Evolutionary conservation across 768 basidiomycete species (phyloP), one percentile per base, ranked within the genome.

Genomic region (Boletus rufocinnamomeus): DNA sequence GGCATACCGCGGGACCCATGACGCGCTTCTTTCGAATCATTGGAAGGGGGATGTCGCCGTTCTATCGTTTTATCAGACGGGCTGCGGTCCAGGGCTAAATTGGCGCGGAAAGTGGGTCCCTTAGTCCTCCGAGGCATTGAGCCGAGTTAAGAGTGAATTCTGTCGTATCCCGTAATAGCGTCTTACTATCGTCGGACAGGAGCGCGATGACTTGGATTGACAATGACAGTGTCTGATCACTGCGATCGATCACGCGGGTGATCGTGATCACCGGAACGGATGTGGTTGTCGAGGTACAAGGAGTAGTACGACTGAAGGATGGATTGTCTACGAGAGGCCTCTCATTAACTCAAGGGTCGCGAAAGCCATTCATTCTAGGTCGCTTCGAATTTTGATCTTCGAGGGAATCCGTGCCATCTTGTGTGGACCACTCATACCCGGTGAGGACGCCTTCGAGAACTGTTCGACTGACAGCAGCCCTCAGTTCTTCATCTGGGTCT

Each of bases 401-500:
- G 30, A 48, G 43, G 11, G 57, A 28, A 27, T 65, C 56, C 27
- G 37, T 17, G 50, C 44, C 40, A 21, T 61, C 43, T 32, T 63
- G 67, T 7, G 63, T 60, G 25, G 80, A 71, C 72, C 88, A 77
- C 16, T 79, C 76, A 66, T 80, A 86, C 4, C 91, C 90, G 17
- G 83, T 78, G 14, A 79, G 68, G 47, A 91, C 76, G 43, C 90
- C 87, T 64, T 86, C 79, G 35, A 91, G 72, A 49, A 95, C 88
- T 17, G 85, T 82, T 65, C 78, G 72, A 38, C 68, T 74, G 48
- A 94, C 91, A 13, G 82, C 80, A 54, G 76, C 77, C 50, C 83
- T 76, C 52, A 94, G 78, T 66, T 86, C 78, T 28, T 83, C 83
- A 23, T 92, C 87, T 35, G 85, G 86, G 71, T 91, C 84, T 32